Evolutionary conservation across 2,329 filamentous ascomycete species (phyloP), one percentile per base, ranked within the genome.

Genomic region (Ophiostoma novo-ulmi): DNA sequence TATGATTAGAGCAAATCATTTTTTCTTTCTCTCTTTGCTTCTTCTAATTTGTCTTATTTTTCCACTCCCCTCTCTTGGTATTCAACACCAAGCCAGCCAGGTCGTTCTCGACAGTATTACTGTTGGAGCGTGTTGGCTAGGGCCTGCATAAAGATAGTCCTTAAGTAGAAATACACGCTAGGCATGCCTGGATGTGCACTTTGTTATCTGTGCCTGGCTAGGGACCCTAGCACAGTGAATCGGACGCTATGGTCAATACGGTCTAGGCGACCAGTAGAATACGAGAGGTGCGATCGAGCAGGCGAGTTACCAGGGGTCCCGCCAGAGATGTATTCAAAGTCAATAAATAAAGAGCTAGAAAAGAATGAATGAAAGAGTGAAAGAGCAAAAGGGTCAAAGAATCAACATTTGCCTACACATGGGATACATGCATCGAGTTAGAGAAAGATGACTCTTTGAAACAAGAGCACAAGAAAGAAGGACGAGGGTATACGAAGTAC

Each of bases 231-330:
- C 52, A 5, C 52, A 58, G n/a, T 22, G 48, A n/a, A 26, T 58
- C n/a, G n/a, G 52, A 26, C 52, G 52, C 52, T 58, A 58, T 58
- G 22, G 52, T 22, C 52, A 58, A 58, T 58, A 22, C n/a, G 52
- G 52, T 31, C 52, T 58, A 58, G 52, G 52, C 22, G 52, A 5
- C n/a, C 22, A 22, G 52, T 58, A 58, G 52, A 58, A 58, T 58
- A 58, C 52, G 52, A 58, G 52, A 58, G 52, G 22, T 22, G 20
- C 52, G 52, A 48, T 20, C 17, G 44, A 48, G 17, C 17, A 48
- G 44, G 44, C 17, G 44, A 58, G 52, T 5, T 13, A 17, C 8
- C 52, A 58, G 3, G 52, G 52, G 52, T 26, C 52, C 22, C 52
- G n/a, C 22, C 52, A 58, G 52, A 10, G 52, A 58, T 58, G 52